Base-by-base conservation (phyloP, 768 basidiomycete genomes). In the Russula emetica region DNA sequence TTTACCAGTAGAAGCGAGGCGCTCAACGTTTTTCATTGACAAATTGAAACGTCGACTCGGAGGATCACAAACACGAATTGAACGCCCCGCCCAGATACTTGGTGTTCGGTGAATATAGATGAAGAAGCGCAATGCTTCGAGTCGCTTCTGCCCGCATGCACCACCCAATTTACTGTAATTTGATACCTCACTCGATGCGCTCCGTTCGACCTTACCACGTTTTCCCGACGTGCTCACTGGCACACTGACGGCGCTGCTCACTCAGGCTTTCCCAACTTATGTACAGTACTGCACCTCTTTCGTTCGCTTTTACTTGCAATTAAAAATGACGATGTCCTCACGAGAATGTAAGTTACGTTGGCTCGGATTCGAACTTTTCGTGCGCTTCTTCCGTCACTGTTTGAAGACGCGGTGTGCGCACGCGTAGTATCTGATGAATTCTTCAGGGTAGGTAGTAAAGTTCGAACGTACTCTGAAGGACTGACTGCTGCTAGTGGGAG, bases 221-320 rank as follows among this genome's bases (percentile, higher is more conserved):
- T 79, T 85, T 22, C 76, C 76, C 85, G 77, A 78, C 59, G 78
- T 86, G 16, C 71, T 51, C 2, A 77, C n/a, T n/a, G n/a, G n/a
- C n/a, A n/a, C 90, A 26, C 80, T 96, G 67, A 82, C 92, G 22
- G 40, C 18, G 85, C 80, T 94, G 47, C 84, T 96, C 62, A n/a
- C n/a, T n/a, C n/a, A n/a, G n/a, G n/a, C n/a, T n/a, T n/a, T n/a
- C n/a, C n/a, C n/a, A n/a, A n/a, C n/a, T n/a, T n/a, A n/a, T n/a
- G 95, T 94, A 0, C 96, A 98, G 70, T 98, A 98, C 74, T 98
- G 94, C 72, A 86, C 94, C 11, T 85, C 86, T 20, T 20, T 94
- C 96, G 0, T 80, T 96, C 70, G 95, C 38, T 40, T 30, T 30
- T 28, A 28, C 28, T 28, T 2, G 28, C 28, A 28, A 28, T 28